Evolutionary conservation across 768 basidiomycete genomes (phyloP).

Genomic region (Xanthoconium stramineum): DNA sequence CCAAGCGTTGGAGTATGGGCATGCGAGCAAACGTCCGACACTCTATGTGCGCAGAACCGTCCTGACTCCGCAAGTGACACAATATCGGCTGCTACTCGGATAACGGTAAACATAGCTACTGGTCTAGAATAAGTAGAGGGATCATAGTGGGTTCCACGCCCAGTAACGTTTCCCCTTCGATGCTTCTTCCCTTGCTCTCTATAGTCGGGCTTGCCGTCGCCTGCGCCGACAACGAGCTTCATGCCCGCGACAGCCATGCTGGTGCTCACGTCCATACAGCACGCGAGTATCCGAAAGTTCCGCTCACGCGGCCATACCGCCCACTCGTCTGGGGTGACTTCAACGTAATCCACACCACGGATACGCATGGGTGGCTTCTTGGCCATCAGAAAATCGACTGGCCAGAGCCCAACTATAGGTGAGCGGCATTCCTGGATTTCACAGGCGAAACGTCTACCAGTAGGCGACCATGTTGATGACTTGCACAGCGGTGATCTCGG

Average conservation of each 20-base stretch:
- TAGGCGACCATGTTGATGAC: too few relatives aligned
- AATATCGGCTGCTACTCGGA: too few relatives aligned
- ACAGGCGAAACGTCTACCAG: not conserved
- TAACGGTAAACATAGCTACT: too few relatives aligned
- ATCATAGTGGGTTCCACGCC: too few relatives aligned
- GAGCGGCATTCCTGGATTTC: slow-evolving; percentile 7
- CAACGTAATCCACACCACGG: slow-evolving; percentile 85
- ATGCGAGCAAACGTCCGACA: too few relatives aligned
- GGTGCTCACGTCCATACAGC: slow-evolving; percentile 34
- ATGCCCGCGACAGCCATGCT: slow-evolving; percentile 29
- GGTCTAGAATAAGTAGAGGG: too few relatives aligned
- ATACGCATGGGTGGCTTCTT: slow-evolving; percentile 78
- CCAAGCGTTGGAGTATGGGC: too few relatives aligned
- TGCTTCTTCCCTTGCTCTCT: slow-evolving; percentile 17
- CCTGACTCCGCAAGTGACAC: too few relatives aligned
- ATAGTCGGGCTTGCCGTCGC: slow-evolving; percentile 21
- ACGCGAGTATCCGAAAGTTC: slow-evolving; percentile 39
- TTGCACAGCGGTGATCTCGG: slow-evolving; percentile 56
- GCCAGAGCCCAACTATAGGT: slow-evolving; percentile 77
- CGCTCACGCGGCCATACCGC: slow-evolving; percentile 57
- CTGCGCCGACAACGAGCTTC: slow-evolving; percentile 17
- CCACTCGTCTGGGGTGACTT: slow-evolving; percentile 82
- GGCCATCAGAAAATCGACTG: slow-evolving; percentile 75
- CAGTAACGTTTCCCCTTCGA: not conserved
- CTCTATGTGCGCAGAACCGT: too few relatives aligned